phyloP scores from a whole-genome alignment of 2,329 filamentous ascomycete genomes.

The Neonectria neomacrospora region DNA sequence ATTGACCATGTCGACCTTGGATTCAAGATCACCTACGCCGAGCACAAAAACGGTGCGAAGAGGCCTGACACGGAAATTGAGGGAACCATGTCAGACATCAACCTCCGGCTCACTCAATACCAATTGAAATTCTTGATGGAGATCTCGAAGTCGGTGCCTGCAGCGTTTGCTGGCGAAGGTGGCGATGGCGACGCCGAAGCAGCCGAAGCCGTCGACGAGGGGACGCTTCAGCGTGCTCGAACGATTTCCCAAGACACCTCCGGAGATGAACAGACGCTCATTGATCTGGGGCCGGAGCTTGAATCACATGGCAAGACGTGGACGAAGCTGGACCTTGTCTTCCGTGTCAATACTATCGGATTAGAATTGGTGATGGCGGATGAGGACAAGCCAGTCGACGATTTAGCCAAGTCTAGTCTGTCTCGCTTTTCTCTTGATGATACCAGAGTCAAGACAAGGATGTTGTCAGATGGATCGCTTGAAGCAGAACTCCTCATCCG shows the following conservation, averaged over 20 bases:
- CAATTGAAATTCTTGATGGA: slow-evolving; percentile 92
- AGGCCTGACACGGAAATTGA: slow-evolving; percentile 92
- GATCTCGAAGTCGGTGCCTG: slow-evolving; percentile 86
- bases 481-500: slow-evolving; percentile 94
- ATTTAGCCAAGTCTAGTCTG: slow-evolving; percentile 81
- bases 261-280: slow-evolving; percentile 54
- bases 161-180: slow-evolving; percentile 76
- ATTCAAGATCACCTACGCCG: slow-evolving; percentile 91
- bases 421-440: slow-evolving; percentile 95
- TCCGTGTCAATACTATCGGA: slow-evolving; percentile 87
- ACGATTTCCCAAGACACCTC: slow-evolving; percentile 50
- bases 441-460: slow-evolving; percentile 89
- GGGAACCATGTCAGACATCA: slow-evolving; percentile 92
- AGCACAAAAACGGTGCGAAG: slow-evolving; percentile 80
- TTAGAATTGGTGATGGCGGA: slow-evolving; percentile 86
- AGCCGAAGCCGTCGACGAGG: slow-evolving; percentile 76
- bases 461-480: slow-evolving; percentile 90
- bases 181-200: slow-evolving; percentile 80
- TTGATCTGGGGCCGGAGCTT: slow-evolving; percentile 76
- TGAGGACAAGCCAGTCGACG: slow-evolving; percentile 80
- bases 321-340: slow-evolving; percentile 93
- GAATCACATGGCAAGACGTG: slow-evolving; percentile 76
- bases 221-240: slow-evolving; percentile 60
- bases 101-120: slow-evolving; percentile 87
- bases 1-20: slow-evolving; percentile 96